These are phyloP conservation scores for Fusarium equiseti DNA, from an alignment of 2,329 filamentous ascomycete genomes.

Conservation along the genomic window DNA sequence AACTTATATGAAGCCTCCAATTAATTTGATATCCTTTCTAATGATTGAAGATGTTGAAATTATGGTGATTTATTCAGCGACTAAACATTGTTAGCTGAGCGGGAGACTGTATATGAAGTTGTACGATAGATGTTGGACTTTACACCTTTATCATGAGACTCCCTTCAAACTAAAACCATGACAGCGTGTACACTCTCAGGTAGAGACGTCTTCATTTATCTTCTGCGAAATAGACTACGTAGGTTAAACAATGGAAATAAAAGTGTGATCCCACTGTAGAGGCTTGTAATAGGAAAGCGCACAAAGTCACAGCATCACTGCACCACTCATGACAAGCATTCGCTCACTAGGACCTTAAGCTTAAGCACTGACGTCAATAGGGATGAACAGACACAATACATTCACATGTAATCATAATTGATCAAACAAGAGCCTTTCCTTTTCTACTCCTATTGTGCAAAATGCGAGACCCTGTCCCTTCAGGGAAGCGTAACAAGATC, in stretches of 20 bases:
- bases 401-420: slow-evolving; percentile 32
- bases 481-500: slow-evolving; percentile 49
- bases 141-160: neutral
- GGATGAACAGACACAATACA: neutral
- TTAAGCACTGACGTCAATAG: slow-evolving; percentile 1
- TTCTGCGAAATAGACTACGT: neutral
- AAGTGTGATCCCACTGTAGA: neutral
- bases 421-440: slow-evolving; percentile 53
- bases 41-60: neutral
- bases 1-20: neutral
- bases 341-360: neutral
- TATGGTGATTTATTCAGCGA: neutral
- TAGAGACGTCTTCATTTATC: neutral
- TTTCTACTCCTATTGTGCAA: slow-evolving; percentile 54
- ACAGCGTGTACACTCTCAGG: neutral
- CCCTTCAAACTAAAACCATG: neutral
- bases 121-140: neutral
- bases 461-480: slow-evolving; percentile 52
- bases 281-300: neutral
- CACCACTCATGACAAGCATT: neutral
- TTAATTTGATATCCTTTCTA: neutral
- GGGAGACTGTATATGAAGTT: neutral
- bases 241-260: neutral
- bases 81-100: neutral
- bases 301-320: neutral